Evolutionary conservation across 768 basidiomycete species (phyloP).

Genomic region (Sistotremastrum niveocremeum): DNA sequence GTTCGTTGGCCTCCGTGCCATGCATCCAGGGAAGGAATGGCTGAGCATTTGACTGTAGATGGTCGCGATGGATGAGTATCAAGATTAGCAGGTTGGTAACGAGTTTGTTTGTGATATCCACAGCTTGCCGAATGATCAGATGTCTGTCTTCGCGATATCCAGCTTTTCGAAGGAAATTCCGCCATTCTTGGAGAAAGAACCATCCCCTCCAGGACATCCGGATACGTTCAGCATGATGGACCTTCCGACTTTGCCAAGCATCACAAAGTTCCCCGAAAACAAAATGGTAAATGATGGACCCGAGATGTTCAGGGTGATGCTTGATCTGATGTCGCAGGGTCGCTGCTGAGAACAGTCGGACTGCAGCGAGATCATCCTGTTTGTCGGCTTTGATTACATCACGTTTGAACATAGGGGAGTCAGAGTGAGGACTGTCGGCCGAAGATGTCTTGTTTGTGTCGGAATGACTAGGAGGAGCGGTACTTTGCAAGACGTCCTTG

Average conservation of each 20-base stretch:
- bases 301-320: conserved; percentile 15
- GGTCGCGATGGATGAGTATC: conserved; percentile 22
- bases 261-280: conserved; percentile 26
- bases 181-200: conserved; percentile 21
- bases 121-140: conserved; percentile 21
- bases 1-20: conserved; percentile 22
- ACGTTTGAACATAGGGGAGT: conserved; percentile 16
- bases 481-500: no score
- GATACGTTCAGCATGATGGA: conserved; percentile 15
- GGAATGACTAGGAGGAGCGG: no score
- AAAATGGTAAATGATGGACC: conserved; percentile 25
- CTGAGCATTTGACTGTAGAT: conserved; percentile 5
- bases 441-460: no score
- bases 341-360: conserved; percentile 23
- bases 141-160: conserved; percentile 12
- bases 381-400: conserved; percentile 27
- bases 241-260: conserved; percentile 22
- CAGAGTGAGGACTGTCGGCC: no score
- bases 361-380: conserved; percentile 32
- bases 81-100: conserved; percentile 20
- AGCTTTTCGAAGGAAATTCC: conserved; percentile 6
- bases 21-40: conserved; percentile 27
- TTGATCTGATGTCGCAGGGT: conserved; percentile 15
- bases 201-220: conserved; percentile 18
- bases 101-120: conserved; percentile 19